Conservation (phyloP, 2,329 filamentous ascomycete species). For the Aspergillus sp. region DNA sequence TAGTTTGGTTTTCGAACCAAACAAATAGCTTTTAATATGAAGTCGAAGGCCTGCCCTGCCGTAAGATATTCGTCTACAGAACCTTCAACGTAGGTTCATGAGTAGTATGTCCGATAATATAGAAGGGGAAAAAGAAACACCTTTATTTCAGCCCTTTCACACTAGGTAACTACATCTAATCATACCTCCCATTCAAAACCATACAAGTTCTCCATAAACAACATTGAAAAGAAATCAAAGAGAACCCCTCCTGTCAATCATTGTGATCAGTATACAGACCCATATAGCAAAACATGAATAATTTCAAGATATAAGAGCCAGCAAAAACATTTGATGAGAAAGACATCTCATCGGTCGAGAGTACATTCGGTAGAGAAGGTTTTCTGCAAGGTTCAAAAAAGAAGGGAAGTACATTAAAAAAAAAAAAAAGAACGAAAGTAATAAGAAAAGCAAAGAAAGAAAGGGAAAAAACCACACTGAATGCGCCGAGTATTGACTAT, state of each 20-base stretch:
- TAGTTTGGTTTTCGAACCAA: not conserved
- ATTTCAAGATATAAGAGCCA: not conserved
- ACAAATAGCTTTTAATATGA: too few species aligned
- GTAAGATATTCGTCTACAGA: not conserved
- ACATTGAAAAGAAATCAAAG: conserved; percentile 9
- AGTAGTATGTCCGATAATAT: not conserved
- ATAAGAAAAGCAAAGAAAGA: conserved; percentile 5
- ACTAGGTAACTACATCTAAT: not conserved
- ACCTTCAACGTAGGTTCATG: not conserved
- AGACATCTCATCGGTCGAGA: too few species aligned
- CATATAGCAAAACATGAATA: conserved; percentile 5
- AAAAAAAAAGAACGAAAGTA: conserved; percentile 4
- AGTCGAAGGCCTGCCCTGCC: too few species aligned
- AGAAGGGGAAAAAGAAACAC: not conserved
- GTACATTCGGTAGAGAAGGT: too few species aligned
- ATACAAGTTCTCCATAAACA: not conserved
- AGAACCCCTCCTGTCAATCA: conserved; percentile 1
- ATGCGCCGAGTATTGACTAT: conserved; percentile 20
- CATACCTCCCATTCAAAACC: not conserved
- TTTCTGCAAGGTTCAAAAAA: not conserved
- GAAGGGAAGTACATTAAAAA: not conserved
- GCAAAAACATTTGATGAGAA: too few species aligned
- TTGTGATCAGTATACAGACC: conserved; percentile 9
- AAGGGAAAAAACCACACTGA: conserved; percentile 4
- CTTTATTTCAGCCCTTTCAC: not conserved